A percentile compares a stretch with the other conserved stretches of the same genome.
Evolutionary conservation across 2,329 filamentous ascomycete genomes (phyloP).

Genomic region (Rhynchosporium graminicola): DNA sequence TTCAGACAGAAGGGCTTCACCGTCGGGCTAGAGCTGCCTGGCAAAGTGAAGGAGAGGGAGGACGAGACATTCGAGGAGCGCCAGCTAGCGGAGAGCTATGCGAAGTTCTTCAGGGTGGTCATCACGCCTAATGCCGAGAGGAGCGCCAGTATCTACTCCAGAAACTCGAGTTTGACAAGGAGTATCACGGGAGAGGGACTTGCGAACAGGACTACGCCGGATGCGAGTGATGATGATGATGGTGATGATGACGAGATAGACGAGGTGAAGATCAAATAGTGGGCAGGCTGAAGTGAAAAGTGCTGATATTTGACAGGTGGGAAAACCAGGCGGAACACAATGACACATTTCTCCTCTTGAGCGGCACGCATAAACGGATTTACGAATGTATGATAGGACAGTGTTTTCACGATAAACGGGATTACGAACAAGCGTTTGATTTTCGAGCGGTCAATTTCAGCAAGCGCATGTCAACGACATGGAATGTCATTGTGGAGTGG

Average conservation of each 20-base stretch:
- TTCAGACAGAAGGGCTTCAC: constrained; percentile 31
- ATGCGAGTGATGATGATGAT: constrained; percentile 12
- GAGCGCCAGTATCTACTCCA: constrained; percentile 29
- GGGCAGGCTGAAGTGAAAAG: constrained; percentile 13
- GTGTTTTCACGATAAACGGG: neutral
- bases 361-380: constrained; percentile 6
- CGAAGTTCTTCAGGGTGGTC: constrained; percentile 32
- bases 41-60: constrained; percentile 24
- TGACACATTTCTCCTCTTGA: neutral
- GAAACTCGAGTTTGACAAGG: constrained; percentile 32
- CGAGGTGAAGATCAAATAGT: constrained; percentile 9
- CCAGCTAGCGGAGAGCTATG: constrained; percentile 24
- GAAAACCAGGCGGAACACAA: neutral
- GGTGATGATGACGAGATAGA: constrained; percentile 19
- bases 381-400: constrained; percentile 17
- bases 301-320: constrained; percentile 10
- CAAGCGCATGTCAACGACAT: neutral
- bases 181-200: constrained; percentile 28
- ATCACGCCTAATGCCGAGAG: constrained; percentile 34
- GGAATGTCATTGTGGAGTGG: neutral
- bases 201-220: constrained; percentile 5
- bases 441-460: constrained; percentile 5
- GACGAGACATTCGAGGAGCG: constrained; percentile 29
- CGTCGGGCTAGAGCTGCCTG: constrained; percentile 32
- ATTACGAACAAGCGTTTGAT: neutral